Evolutionary conservation across 2,329 filamentous ascomycete genomes (phyloP).

Genomic region (Colletotrichum nymphaeae): DNA sequence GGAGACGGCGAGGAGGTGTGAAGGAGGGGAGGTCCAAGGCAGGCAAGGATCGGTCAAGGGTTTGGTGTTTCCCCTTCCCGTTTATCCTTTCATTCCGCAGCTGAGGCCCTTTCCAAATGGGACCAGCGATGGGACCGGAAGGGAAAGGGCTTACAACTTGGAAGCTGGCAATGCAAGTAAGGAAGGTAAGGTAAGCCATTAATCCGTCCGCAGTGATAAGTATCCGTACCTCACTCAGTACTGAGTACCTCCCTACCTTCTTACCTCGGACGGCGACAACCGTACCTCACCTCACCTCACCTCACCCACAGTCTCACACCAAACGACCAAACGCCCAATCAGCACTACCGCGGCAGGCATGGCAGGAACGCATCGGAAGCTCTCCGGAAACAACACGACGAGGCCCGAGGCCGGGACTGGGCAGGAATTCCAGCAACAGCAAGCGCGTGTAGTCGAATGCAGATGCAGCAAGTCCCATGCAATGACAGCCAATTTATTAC

Average conservation of each 20-base stretch:
- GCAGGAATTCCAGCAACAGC: neutral
- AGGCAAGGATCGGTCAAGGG: neutral
- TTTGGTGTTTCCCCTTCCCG: neutral
- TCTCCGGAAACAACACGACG: neutral
- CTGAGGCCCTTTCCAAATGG: neutral
- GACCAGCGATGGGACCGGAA: neutral
- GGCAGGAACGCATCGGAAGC: neutral
- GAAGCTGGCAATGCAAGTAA: neutral
- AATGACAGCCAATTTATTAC: neutral
- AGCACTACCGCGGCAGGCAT: conserved; percentile 4
- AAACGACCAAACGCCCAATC: neutral
- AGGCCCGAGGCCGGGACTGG: neutral
- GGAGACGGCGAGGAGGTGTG: neutral
- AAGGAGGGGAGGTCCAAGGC: neutral
- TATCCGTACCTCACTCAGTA: too few species aligned
- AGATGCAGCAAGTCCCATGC: neutral
- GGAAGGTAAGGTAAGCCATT: too few species aligned
- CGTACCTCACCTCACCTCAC: neutral
- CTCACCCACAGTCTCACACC: neutral
- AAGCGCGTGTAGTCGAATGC: too few species aligned
- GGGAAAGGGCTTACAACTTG: neutral
- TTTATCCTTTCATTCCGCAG: neutral
- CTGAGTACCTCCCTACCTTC: too few species aligned
- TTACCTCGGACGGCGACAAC: neutral
- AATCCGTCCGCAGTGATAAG: too few species aligned